Evolutionary conservation across 2,329 filamentous ascomycete species (phyloP), one percentile per base, ranked within the genome.

Genomic region (Aspergillus niger): DNA sequence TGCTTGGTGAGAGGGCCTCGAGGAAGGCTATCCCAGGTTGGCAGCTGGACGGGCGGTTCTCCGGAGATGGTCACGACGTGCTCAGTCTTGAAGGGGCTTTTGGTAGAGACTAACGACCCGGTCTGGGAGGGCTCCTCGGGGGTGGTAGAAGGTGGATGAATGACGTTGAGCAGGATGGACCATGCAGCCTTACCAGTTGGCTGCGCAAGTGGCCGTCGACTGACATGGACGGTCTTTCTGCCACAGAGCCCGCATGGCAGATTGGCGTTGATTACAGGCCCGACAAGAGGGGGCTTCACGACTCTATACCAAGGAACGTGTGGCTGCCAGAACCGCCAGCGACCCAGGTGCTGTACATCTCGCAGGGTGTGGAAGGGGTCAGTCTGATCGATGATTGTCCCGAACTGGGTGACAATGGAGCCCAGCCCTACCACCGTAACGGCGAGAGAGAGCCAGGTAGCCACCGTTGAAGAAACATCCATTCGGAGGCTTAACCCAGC

Each of bases 1-100:
- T 60, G 52, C 36, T 57, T 56, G 24, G 58, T 39, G 49, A 60
- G 32, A 60, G 55, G 26, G 8, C 30, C 41, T 11, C 41, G 41
- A 22, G 41, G 41, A 8, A 43, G 41, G 17, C 41, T 43, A 20
- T 43, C 41, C 41, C 41, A 43, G 17, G 41, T 43, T 43, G 41
- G 41, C 41, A 43, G 41, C 41, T 43, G 41, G 41, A 43, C 11
- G 8, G 41, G 41, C 20, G 41, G 41, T 43, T 43, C 41, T 22
- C 17, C 41, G 7, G 41, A 43, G 8, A 43, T 22, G 41, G 41
- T 43, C 41, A 43, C 17, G 10, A 43, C 20, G 8, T 43, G 17
- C 8, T 20, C 41, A 5, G 8, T n/a, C 5, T 43, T 43, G 17
- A 20, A 17, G 41, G 17, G 2, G 41, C 17, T 43, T 13, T 13